Evolutionary conservation across 129 eudicot species (phyloP).

Genomic region (Flaveria robusta): DNA sequence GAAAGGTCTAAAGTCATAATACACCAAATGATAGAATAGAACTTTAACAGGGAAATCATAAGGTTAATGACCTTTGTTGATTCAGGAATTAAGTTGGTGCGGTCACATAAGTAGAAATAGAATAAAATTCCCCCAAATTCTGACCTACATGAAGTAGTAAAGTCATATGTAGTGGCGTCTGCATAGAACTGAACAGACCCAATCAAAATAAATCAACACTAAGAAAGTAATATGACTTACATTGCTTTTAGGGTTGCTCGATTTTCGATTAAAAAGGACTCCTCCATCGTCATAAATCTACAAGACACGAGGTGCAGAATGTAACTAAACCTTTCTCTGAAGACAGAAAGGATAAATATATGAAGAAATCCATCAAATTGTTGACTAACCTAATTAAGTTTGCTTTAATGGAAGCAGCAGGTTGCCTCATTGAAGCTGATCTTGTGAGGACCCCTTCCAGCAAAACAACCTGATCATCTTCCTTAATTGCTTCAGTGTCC

Average conservation of each 20-base stretch:
- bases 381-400: slow-evolving; percentile 65
- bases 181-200: slow-evolving; percentile 12
- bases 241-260: slow-evolving; percentile 86
- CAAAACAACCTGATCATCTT: slow-evolving; percentile 80
- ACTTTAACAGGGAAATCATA: background rate
- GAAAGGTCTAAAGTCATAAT: background rate
- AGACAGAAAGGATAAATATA: slow-evolving; percentile 2
- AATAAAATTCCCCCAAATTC: slow-evolving; percentile 88
- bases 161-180: slow-evolving; percentile 19
- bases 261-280: slow-evolving; percentile 83
- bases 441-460: slow-evolving; percentile 90
- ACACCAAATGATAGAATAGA: slow-evolving; percentile 2
- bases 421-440: slow-evolving; percentile 62
- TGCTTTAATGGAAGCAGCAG: slow-evolving; percentile 59
- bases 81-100: slow-evolving; percentile 73
- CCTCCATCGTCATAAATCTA: slow-evolving; percentile 93
- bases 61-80: slow-evolving; percentile 66
- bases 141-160: slow-evolving; percentile 58
- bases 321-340: slow-evolving; percentile 17
- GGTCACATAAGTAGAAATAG: slow-evolving; percentile 95
- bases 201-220: slow-evolving; percentile 6
- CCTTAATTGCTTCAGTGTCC: slow-evolving; percentile 56
- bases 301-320: slow-evolving; percentile 26
- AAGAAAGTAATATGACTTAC: slow-evolving; percentile 47
- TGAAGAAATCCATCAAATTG: slow-evolving; percentile 1